Evolutionary conservation across 495 filamentous ascomycete genomes (phyloP), one percentile per base, ranked within the genome.

Genomic region (Aspergillus cavernicola): DNA sequence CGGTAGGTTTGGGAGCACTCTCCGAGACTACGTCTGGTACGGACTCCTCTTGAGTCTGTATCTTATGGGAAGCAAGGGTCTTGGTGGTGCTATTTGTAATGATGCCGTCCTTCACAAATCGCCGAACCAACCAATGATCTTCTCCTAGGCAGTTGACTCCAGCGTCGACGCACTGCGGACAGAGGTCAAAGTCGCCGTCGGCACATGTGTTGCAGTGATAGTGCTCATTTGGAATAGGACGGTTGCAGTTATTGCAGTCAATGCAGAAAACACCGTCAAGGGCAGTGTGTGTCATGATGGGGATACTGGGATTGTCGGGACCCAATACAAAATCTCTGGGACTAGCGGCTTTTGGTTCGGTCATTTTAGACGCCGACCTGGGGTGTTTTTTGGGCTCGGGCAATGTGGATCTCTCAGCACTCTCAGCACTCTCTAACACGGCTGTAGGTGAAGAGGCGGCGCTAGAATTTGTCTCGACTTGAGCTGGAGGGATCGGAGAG

Each of bases 121-220:
- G 83, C 81, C 95, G 96, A 66, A 97, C 92, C 69, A 99, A 74
- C 90, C 90, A 97, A 74, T 99, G 93, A 47, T 79, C 76, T 12
- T 84, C 80, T 38, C 82, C 82, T 42, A 80, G 80, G 74, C 95
- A 99, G 32, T 86, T 80, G 22, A 85, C 77, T 53, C 91, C 90
- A 24, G 73, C 72, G 39, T 83, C 77, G 33, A 96, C 82, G 66
- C 93, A 99, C 24, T 74, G 65, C 49, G 81, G 79, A 73, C 93
- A 99, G 43, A 99, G 82, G 61, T 99, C 93, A 62, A 90, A 99
- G 68, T 99, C 95, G 24, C 93, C 93, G 46, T 85, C 77, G 56
- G 96, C 89, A 68, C 95, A 99, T 49, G 84, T 87, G 61, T 88
- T 86, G 75, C 93, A 99, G 71, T 99, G 93, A 67, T 88, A 99